Percentiles rank a stretch among this genome's conserved stretches.
phyloP scores from a whole-genome alignment of 306 rosid species.

The Cucurbita argyrosperma region DNA sequence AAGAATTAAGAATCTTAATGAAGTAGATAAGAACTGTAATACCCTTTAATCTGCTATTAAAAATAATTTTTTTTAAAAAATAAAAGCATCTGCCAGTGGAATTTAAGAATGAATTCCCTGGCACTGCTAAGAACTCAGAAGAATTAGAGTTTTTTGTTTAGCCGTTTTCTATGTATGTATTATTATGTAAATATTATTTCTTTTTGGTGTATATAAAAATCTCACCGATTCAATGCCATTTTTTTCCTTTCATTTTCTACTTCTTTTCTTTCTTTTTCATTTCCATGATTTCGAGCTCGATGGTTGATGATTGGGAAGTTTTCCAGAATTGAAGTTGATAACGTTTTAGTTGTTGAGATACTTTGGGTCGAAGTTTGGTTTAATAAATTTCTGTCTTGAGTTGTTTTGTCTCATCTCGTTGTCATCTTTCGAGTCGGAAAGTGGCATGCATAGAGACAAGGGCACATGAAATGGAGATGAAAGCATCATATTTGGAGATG shows the following conservation, averaged over 20 bases:
- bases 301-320: too few relatives aligned
- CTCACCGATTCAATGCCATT: not conserved
- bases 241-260: too few relatives aligned
- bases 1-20: not conserved
- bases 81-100: not conserved
- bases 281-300: too few relatives aligned
- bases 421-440: not conserved
- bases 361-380: not conserved
- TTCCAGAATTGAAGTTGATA: too few relatives aligned
- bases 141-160: not conserved
- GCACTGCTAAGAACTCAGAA: not conserved
- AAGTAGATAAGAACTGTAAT: not conserved
- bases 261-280: too few relatives aligned
- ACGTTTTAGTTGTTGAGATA: not conserved
- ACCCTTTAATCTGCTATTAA: not conserved
- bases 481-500: not conserved
- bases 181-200: not conserved
- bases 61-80: not conserved
- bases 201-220: not conserved
- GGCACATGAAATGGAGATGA: not conserved
- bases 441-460: not conserved
- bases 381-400: not conserved
- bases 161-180: not conserved
- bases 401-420: not conserved
- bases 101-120: not conserved